Base-by-base conservation (phyloP, 31 red algal genomes). In the Odonthalia washingtoniensis region DNA sequence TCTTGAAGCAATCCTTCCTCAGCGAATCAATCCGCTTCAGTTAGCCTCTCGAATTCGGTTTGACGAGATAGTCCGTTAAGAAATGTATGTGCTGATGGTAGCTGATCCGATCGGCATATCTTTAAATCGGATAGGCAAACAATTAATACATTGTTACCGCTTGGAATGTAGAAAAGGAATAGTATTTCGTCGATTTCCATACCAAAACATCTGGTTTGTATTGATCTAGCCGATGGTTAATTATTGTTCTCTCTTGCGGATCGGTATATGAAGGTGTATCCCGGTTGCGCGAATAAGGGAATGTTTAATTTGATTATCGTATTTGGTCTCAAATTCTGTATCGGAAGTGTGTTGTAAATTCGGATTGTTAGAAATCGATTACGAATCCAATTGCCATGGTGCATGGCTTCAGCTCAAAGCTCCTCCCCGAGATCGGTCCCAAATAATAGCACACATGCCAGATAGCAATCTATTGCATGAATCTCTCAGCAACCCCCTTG, bases 361-460 rank as follows among this genome's bases (percentile, higher is more conserved):
- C 80, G 0, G 24, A n/a, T 31, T 35, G 3, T 5, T 4, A 63
- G 57, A 70, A 83, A 45, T 0, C 62, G 57, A 27, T 83, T 83
- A 4, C 80, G 62, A 32, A 83, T 33, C 57, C 63, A 83, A 30
- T 67, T 83, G 24, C 62, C 61, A 0, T 83, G 80, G 0, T 30
- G 0, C 63, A 83, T 83, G 24, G 80, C 62, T 30, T 83, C 62
- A 9, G 57, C 80, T 63, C 80, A 83, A 18, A 83, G 80, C 18
- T 83, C 80, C 5, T 66, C 45, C 9, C 76, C 0, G 6, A 87
- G 60, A 39, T 77, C 73, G 26, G 46, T 49, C 28, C 38, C 49
- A 24, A 78, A 77, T 1, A 87, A 39, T 17, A 87, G 73, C 12
- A 87, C 43, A 31, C 84, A 74, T 39, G 84, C 57, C 84, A 32